Conservation (phyloP, 106 monocot genomes). For the Iris macrosiphon region DNA sequence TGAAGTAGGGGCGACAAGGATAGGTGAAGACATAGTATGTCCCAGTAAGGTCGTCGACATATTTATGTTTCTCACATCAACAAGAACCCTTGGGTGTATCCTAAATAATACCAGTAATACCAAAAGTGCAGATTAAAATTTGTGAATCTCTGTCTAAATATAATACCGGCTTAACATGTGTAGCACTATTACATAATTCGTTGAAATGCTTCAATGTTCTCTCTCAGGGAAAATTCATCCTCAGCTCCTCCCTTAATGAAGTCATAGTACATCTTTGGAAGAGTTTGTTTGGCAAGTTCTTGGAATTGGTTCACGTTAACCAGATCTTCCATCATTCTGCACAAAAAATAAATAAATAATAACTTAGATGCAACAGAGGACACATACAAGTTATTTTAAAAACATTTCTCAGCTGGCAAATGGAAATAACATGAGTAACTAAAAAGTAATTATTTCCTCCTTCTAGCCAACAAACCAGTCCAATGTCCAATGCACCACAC, state of each 20-base stretch:
- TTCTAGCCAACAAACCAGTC: no score
- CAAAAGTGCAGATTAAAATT: no score
- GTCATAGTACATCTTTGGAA: constrained; percentile 83
- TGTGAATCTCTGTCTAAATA: background rate
- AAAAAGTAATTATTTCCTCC: no score
- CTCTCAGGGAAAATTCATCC: constrained; percentile 62
- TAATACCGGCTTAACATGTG: no score
- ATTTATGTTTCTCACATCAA: constrained; percentile 37
- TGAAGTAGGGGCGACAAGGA: constrained; percentile 40
- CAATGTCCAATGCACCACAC: no score
- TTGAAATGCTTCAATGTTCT: constrained; percentile 63
- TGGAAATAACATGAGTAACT: no score
- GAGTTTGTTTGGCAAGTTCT: constrained; percentile 49
- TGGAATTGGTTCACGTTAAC: constrained; percentile 62
- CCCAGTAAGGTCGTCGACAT: constrained; percentile 43
- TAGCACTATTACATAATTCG: constrained; percentile 49
- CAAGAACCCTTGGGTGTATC: constrained; percentile 35
- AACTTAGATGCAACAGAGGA: no score
- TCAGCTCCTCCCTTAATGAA: constrained; percentile 74
- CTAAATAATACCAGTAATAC: no score
- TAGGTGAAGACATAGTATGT: constrained; percentile 24
- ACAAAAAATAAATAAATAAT: no score
- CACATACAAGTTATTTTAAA: no score
- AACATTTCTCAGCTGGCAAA: no score
- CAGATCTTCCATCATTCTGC: constrained; percentile 47